A percentile compares a stretch with the other conserved stretches of the same genome.
Evolutionary conservation across 495 filamentous ascomycete species (phyloP).

Genomic region (Xylaria castorea): DNA sequence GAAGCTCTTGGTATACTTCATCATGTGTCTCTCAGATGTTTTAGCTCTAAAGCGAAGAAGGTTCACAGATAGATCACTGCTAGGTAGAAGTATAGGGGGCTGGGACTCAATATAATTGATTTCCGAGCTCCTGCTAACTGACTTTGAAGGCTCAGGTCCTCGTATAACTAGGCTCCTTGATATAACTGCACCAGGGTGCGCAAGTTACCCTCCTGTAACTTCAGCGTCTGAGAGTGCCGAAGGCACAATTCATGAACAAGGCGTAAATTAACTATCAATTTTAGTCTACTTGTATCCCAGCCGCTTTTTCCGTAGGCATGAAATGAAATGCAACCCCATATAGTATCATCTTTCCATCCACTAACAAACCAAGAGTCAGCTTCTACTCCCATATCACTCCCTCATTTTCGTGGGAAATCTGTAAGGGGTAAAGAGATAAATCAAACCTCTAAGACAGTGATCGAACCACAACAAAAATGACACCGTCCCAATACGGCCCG

Average conservation of each 20-base stretch:
- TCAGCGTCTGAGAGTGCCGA: neutral
- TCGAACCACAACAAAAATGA: neutral
- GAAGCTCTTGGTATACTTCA: neutral
- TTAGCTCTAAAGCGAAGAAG: neutral
- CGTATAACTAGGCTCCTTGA: neutral
- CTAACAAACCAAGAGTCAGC: neutral
- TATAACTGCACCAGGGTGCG: neutral
- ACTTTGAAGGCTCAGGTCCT: neutral
- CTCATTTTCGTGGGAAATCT: neutral
- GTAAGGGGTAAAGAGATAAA: neutral
- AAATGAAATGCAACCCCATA: constrained; percentile 29
- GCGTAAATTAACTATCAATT: neutral
- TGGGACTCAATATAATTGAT: neutral
- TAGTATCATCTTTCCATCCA: constrained; percentile 28
- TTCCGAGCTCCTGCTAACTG: neutral
- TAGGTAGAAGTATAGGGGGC: neutral
- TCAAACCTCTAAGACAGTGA: neutral
- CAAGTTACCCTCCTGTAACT: neutral
- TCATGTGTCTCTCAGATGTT: neutral
- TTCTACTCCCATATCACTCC: neutral
- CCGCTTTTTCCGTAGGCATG: neutral
- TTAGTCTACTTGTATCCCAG: neutral
- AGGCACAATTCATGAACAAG: neutral
- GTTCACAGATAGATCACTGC: neutral
- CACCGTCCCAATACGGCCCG: neutral